phyloP scores from a whole-genome alignment of 352 stramenopile genomes.

The Aphanomyces astaci region DNA sequence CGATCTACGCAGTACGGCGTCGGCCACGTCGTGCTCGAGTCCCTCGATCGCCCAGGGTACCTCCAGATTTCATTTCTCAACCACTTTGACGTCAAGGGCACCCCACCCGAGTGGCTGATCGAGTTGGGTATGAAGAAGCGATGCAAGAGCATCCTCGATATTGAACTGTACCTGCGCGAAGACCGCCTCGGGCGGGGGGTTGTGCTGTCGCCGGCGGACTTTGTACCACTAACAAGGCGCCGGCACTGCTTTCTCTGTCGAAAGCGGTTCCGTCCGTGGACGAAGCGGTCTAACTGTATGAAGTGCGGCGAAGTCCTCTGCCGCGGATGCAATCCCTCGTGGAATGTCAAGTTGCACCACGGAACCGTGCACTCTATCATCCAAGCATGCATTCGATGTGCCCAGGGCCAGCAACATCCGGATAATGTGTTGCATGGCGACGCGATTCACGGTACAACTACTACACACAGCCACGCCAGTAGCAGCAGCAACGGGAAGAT shows the following conservation, averaged over 20 bases:
- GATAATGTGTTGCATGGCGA: not conserved
- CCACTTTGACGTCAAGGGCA: conserved; percentile 1
- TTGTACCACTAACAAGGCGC: not conserved
- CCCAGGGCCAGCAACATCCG: not conserved
- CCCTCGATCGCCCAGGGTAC: not conserved
- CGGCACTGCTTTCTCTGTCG: conserved; percentile 4
- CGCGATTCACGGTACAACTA: not conserved
- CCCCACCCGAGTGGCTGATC: not conserved
- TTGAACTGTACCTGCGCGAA: conserved; percentile 1
- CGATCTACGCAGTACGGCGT: not conserved
- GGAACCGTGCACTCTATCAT: not conserved
- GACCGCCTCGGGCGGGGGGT: not conserved
- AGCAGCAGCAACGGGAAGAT: too few species aligned
- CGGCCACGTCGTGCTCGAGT: not conserved
- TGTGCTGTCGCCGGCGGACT: not conserved
- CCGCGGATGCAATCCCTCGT: not conserved
- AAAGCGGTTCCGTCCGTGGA: not conserved
- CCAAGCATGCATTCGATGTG: not conserved
- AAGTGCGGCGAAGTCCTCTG: not conserved
- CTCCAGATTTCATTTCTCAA: not conserved
- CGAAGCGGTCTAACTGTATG: not conserved
- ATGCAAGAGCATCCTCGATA: not conserved
- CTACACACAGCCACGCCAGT: not conserved
- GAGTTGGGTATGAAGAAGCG: conserved; percentile 3
- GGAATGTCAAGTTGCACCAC: not conserved